Evolutionary conservation across 2,329 filamentous ascomycete genomes (phyloP).

Genomic region (Arthrobotrys entomopaga): DNA sequence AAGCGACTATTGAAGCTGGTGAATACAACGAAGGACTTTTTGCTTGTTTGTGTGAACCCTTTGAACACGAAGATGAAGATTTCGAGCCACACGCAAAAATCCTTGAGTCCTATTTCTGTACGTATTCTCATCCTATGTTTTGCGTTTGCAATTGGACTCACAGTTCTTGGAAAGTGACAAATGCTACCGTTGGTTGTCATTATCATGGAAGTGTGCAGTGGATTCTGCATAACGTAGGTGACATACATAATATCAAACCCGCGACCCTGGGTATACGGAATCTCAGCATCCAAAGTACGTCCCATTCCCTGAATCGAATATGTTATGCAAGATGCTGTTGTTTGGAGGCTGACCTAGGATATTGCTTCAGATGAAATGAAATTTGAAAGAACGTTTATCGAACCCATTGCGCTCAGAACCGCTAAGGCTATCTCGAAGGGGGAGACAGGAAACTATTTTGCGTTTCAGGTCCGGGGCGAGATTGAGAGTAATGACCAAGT

Average conservation of each 20-base stretch:
- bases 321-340: not conserved
- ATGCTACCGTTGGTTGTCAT: constrained; percentile 47
- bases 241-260: constrained; percentile 21
- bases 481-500: constrained; percentile 35
- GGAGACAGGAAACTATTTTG: constrained; percentile 32
- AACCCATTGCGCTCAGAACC: constrained; percentile 48
- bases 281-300: constrained; percentile 38
- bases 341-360: not conserved
- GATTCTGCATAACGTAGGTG: constrained; percentile 51
- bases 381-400: constrained; percentile 47
- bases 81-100: constrained; percentile 48
- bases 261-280: constrained; percentile 45
- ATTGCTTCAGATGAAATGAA: constrained; percentile 38
- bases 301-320: not conserved
- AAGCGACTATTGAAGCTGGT: constrained; percentile 33
- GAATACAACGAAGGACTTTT: constrained; percentile 54
- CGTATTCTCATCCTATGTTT: not conserved
- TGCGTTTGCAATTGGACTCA: too few species aligned
- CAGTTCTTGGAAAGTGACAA: constrained; percentile 26
- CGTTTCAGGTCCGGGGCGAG: constrained; percentile 33
- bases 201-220: constrained; percentile 46
- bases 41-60: constrained; percentile 50
- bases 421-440: constrained; percentile 36
- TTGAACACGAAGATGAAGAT: constrained; percentile 50
- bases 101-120: constrained; percentile 42